Base-by-base conservation (phyloP, 352 stramenopile species). In the Elongisporangium undulatum region DNA sequence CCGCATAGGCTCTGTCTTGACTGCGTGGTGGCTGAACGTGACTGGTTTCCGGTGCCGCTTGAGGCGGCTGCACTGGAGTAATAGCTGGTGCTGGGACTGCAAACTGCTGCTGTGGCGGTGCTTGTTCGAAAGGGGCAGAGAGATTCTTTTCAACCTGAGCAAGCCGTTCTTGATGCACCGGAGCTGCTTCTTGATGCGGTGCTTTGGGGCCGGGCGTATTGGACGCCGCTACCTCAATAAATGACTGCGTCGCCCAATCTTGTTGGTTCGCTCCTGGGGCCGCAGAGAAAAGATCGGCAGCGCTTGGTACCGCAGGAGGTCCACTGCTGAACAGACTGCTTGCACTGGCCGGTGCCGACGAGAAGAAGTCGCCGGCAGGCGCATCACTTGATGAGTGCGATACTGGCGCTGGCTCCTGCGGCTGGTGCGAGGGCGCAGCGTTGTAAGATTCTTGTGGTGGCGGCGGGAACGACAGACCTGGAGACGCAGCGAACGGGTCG, bases 301-400 rank as follows among this genome's bases (percentile, higher is more conserved):
- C 29, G 4, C 4, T 15, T 13, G 29, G 29, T 15, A 9, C 29
- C 13, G 29, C 29, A 41, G 29, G 8, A 15, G 29, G 29, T 41
- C 9, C 39, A 21, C 50, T 67, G 51, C 56, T 58, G 58, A 83
- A 85, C 50, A 85, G 68, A 57, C 56, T 74, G 55, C 63, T 75
- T 13, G 68, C 58, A 56, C 58, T 82, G 34, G 68, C 49, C 59
- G 68, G n/a, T 15, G 61, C 54, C 34, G 51, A 66, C n/a, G 68
- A 51, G 61, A 79, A 79, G 20, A 74, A 68, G 52, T 79, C 62
- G 6, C 71, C 67, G 3, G 66, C 53, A 62, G 69, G 71, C 34
- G 38, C 61, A 51, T 55, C 59, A 24, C 62, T 75, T 9, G 61
- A 38, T 24, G 50, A 29, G 7, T 21, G 48, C 16, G 49, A 34